Evolutionary conservation across 2,329 filamentous ascomycete genomes (phyloP), one percentile per base, ranked within the genome.

Genomic region (Dothidotthia symphoricarpi): DNA sequence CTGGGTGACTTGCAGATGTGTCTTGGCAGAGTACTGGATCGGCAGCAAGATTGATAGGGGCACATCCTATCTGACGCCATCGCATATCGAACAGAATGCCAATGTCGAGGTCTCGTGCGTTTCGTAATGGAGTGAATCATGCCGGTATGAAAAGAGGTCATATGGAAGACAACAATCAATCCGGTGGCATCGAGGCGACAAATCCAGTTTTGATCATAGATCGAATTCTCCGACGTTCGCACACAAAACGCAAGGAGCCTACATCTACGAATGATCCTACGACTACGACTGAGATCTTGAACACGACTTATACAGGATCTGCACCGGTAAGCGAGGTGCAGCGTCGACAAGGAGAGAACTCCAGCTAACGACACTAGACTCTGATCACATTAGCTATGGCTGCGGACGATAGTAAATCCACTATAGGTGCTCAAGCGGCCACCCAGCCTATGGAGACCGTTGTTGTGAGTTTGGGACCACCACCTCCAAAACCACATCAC

Each of bases 31-130:
- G 36, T 47, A 39, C 44, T 51, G 47, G 41, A 58, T 45, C 51
- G 54, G 57, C 54, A 53, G 57, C 55, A 64, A 59, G 56, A 56
- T 51, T 65, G 61, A 64, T 47, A 55, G 57, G 53, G 54, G 48
- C 42, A 34, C 42, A 45, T 37, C 51, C 49, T 42, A 53, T 49
- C 45, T 51, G 39, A 55, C 37, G 39, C 53, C 36, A 47, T 41
- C 34, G 26, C 43, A 31, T 36, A 42, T 32, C 47, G 49, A 48
- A 52, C 38, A 53, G 55, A 40, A 67, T 67, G 63, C 56, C 55
- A 28, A 43, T 53, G 22, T 34, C 57, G 41, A 53, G 53, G 51
- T 40, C 39, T 36, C 53, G 48, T 14, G 45, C 36, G 29, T 44
- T 39, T 35, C 46, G 51, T 12, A 49, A 56, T 24, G 37, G 41